Base-by-base conservation (phyloP, 306 rosid genomes). In the Prunus kanzakura region DNA sequence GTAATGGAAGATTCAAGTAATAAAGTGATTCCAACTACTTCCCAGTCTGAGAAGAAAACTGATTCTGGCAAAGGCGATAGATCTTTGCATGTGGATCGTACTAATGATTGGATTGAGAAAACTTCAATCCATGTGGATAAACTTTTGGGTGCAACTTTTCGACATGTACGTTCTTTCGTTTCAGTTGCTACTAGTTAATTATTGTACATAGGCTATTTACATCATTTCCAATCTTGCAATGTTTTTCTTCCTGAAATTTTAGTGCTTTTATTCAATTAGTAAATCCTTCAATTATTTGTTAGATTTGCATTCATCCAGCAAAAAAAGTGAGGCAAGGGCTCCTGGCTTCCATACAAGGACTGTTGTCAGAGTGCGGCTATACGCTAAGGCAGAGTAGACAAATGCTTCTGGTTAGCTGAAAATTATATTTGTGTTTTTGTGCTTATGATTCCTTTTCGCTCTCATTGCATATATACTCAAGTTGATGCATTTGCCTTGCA, bases 381-480 rank as follows among this genome's bases (percentile, higher is more conserved):
- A 87, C 88, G 13, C 83, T 94, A 71, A 84, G 81, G 72, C 86
- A 84, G 66, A 90, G 96, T 76, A 92, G 97, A 86, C 82, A 76
- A 84, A 92, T 88, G 95, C 88, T 94, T 87, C 81, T 94, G 98
- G 98, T 94, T 82, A 94, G 98, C 81, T 78, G 47, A 64, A 41
- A 79, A 58, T 57, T 30, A 38, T 63, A 65, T 67, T 55, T n/a
- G 6, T 56, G 54, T 69, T 14, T 29, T n/a, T 32, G 7, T 14
- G n/a, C 45, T 50, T 45, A 78, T 72, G 60, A 52, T 80, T 71
- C 29, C 58, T 72, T 72, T 80, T 66, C 77, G 81, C 66, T 61
- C 52, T 78, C 67, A 38, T 52, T 69, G n/a, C 30, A 41, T 70
- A 13, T 52, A 20, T 30, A 7, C 75, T 2, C 0, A 29, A 32